Evolutionary conservation across 768 basidiomycete species (phyloP).

Genomic region (Trametes coccinea): DNA sequence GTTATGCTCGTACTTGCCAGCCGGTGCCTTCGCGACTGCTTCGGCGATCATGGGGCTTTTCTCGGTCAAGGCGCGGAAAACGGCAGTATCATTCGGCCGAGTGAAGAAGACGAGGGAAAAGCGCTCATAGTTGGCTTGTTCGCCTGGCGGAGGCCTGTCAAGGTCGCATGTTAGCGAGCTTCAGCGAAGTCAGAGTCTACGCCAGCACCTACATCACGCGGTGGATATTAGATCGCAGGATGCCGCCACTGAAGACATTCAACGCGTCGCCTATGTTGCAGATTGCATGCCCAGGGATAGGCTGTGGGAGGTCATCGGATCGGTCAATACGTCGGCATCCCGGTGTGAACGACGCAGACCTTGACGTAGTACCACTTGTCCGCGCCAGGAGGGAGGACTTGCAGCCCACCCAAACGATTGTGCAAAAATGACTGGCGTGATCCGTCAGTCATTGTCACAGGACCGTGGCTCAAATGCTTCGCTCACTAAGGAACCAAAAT

Average conservation of each 20-base stretch:
- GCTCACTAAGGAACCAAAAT: conserved; percentile 37
- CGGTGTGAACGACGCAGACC: conserved; percentile 32
- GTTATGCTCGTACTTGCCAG: conserved; percentile 38
- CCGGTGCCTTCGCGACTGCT: conserved; percentile 33
- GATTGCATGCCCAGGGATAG: conserved; percentile 35
- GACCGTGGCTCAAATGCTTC: not conserved
- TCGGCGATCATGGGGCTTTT: conserved; percentile 53
- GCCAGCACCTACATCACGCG: conserved; percentile 52
- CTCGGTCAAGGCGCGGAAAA: conserved; percentile 52
- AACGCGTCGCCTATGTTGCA: conserved; percentile 58
- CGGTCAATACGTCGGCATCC: not conserved
- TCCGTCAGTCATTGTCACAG: not conserved
- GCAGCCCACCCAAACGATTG: conserved; percentile 69
- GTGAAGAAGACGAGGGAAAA: conserved; percentile 75
- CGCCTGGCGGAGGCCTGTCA: conserved; percentile 52
- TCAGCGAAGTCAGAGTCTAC: not conserved
- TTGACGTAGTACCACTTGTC: conserved; percentile 70
- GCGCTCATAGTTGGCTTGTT: conserved; percentile 51
- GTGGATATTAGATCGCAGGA: conserved; percentile 64
- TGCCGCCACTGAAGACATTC: conserved; percentile 61
- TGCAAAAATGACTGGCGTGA: conserved; percentile 58
- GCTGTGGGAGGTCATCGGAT: conserved; percentile 12
- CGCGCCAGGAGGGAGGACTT: conserved; percentile 61
- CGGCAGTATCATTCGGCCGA: conserved; percentile 54
- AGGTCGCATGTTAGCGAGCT: not conserved